These are phyloP conservation scores for Ophiostoma sp. DNA, from an alignment of 2,329 filamentous ascomycete species.

Conservation along the genomic window DNA sequence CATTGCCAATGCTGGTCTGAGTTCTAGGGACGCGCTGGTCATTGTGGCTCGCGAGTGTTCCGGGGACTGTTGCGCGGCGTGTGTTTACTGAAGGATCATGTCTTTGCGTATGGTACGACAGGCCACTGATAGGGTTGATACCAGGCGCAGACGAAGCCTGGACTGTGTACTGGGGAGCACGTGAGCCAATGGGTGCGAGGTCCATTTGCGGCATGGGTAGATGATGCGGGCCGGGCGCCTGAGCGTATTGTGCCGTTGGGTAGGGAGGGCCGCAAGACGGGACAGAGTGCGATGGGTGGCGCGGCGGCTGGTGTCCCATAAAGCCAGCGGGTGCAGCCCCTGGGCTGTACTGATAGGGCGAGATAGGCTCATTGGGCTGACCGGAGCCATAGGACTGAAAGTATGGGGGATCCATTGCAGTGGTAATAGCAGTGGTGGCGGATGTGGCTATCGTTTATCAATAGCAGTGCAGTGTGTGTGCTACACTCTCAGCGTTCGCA, in stretches of 20 bases:
- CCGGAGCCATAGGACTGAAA: too few relatives aligned
- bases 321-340: neutral
- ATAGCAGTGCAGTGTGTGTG: too few relatives aligned
- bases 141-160: neutral
- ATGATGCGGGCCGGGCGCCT: neutral
- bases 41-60: neutral
- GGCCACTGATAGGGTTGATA: neutral
- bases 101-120: neutral
- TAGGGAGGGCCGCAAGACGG: neutral
- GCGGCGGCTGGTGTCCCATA: neutral
- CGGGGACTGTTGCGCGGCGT: neutral
- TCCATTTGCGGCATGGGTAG: slow-evolving; percentile 5
- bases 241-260: neutral
- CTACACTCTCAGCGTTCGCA: too few relatives aligned
- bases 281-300: neutral
- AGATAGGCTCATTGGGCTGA: neutral
- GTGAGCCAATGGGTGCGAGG: neutral
- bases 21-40: neutral
- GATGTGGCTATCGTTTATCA: too few relatives aligned
- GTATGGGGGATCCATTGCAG: too few relatives aligned
- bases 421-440: too few relatives aligned
- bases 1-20: neutral
- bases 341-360: neutral
- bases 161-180: neutral
- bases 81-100: neutral